Percentiles rank a stretch among this genome's conserved stretches.
phyloP scores from a whole-genome alignment of 2,329 filamentous ascomycete species.

The Domatiomyces catenatus region DNA sequence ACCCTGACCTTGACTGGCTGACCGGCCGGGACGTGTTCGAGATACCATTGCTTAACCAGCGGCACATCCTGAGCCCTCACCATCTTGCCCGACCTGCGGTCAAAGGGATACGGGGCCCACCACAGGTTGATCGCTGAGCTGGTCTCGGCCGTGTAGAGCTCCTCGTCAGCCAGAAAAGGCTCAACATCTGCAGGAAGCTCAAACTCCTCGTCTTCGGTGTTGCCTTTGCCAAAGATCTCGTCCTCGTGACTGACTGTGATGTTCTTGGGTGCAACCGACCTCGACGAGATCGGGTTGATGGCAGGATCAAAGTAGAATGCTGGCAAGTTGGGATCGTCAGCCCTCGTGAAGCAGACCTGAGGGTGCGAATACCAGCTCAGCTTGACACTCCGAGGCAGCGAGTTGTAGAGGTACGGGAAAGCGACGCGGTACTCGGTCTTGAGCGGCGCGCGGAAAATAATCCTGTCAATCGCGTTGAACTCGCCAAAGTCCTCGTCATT shows the following conservation, averaged over 20 bases:
- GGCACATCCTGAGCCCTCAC: conserved; percentile 94
- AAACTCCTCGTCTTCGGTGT: conserved; percentile 72
- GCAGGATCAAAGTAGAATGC: conserved; percentile 97
- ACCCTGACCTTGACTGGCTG: conserved; percentile 95
- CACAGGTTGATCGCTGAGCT: conserved; percentile 82
- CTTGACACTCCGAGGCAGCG: conserved; percentile 82
- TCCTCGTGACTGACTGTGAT: conserved; percentile 86
- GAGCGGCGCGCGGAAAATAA: conserved; percentile 92
- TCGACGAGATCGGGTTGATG: conserved; percentile 93
- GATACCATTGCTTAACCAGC: conserved; percentile 93
- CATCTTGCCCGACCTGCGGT: conserved; percentile 87
- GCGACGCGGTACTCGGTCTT: conserved; percentile 91
- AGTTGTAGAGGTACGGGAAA: conserved; percentile 92
- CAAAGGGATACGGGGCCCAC: conserved; percentile 97
- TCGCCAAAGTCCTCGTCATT: conserved; percentile 99
- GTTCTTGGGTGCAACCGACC: conserved; percentile 86
- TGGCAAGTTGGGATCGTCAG: conserved; percentile 75
- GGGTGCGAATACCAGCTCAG: conserved; percentile 88
- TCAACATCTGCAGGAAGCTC: conserved; percentile 64
- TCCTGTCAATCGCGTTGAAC: conserved; percentile 97
- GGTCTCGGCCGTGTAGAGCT: conserved; percentile 77
- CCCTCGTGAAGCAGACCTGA: conserved; percentile 76
- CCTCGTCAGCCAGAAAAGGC: conserved; percentile 80
- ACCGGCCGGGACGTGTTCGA: conserved; percentile 81
- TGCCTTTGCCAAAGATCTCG: conserved; percentile 71